A percentile compares a stretch with the other conserved stretches of the same genome.
These are phyloP conservation scores for Paraurostyla sp. DNA, from an alignment of 73 alveolate genomes.

Conservation along the genomic window DNA sequence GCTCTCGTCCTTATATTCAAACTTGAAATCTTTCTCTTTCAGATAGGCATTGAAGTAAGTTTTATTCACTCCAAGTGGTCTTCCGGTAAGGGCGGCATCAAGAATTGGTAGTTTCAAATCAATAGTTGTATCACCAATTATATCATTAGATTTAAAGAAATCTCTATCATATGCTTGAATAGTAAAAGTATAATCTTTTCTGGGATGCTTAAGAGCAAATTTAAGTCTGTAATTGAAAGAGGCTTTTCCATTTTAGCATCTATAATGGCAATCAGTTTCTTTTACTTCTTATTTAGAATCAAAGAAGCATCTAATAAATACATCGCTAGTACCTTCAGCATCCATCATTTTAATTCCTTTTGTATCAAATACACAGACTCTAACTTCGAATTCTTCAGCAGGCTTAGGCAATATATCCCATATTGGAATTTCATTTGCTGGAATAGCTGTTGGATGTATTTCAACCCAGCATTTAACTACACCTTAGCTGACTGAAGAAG, in stretches of 20 bases:
- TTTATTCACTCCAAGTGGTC: conserved; percentile 50
- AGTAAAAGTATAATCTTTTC: conserved; percentile 83
- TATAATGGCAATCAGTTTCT: conserved; percentile 95
- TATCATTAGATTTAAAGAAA: conserved; percentile 92
- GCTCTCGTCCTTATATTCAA: conserved; percentile 80
- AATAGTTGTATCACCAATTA: conserved; percentile 88
- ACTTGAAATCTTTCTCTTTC: conserved; percentile 3
- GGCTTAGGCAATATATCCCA: conserved; percentile 93
- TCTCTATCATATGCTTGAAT: conserved; percentile 95
- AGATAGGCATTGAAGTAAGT: conserved; percentile 54
- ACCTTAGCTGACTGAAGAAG: conserved; percentile 88
- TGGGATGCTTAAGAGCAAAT: conserved; percentile 63
- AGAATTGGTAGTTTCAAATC: conserved; percentile 62
- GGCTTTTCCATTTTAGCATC: conserved; percentile 89
- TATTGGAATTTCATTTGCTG: conserved; percentile 78
- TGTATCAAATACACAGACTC: conserved; percentile 93
- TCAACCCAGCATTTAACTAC: conserved; percentile 91
- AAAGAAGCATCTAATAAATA: conserved; percentile 87
- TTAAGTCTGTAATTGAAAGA: conserved; percentile 95
- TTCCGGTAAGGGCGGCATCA: conserved; percentile 43
- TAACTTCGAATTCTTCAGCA: conserved; percentile 81
- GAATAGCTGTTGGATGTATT: conserved; percentile 82
- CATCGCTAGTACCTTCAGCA: conserved; percentile 95
- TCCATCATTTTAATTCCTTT: conserved; percentile 91
- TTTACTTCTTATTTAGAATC: conserved; percentile 78